A percentile compares a stretch with the other conserved stretches of the same genome.
phyloP scores from a whole-genome alignment of 192 early-diverging fungal species.

The Pilaira anomala region DNA sequence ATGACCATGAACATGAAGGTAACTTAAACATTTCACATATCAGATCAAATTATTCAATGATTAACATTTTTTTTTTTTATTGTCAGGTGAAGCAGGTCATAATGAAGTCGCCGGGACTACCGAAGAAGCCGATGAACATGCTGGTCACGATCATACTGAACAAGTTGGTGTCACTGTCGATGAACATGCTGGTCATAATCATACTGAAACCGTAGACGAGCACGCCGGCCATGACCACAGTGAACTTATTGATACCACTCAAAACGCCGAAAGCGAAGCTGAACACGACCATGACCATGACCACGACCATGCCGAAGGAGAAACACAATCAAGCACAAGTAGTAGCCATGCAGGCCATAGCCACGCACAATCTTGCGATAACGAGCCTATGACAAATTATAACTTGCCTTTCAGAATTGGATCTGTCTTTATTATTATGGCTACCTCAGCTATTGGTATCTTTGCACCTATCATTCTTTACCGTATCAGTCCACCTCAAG shows the following conservation, averaged over 20 bases:
- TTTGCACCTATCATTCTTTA: constrained; percentile 26
- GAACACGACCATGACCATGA: constrained; percentile 3
- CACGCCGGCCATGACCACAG: too few relatives aligned
- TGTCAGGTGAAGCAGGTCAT: neutral
- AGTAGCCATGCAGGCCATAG: neutral
- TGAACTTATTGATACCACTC: too few relatives aligned
- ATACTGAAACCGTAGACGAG: too few relatives aligned
- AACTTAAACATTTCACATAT: neutral
- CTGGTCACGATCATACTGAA: too few relatives aligned
- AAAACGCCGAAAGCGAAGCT: too few relatives aligned
- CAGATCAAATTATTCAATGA: neutral
- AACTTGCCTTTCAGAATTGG: constrained; percentile 27
- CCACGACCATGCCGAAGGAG: constrained; percentile 14
- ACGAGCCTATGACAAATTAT: constrained; percentile 21
- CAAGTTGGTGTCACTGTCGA: too few relatives aligned
- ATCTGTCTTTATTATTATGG: constrained; percentile 32
- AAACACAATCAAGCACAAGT: neutral
- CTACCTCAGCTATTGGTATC: constrained; percentile 29
- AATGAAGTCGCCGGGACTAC: neutral
- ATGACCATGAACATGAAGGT: constrained; percentile 11
- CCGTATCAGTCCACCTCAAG: constrained; percentile 14
- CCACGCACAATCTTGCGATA: constrained; percentile 8
- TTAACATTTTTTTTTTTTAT: neutral
- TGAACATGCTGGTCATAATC: too few relatives aligned
- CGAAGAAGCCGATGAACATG: neutral